phyloP scores from a whole-genome alignment of 352 stramenopile genomes.

The Phytophthora fragariae region DNA sequence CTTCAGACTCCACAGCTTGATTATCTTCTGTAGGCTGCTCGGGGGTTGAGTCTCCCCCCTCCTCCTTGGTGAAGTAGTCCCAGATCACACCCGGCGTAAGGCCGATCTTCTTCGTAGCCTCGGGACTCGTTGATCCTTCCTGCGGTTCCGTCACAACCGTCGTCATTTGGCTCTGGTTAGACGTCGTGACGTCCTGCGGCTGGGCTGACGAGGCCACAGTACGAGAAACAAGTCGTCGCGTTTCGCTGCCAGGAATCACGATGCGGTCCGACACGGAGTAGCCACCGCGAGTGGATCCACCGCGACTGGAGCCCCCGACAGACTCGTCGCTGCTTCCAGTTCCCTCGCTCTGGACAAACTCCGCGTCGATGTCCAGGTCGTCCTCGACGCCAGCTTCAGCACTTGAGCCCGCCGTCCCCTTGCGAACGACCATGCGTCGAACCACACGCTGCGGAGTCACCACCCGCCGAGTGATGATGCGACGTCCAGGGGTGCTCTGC shows the following conservation, averaged over 20 bases:
- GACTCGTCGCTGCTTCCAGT: constrained; percentile 31
- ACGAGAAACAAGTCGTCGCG: constrained; percentile 18
- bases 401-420: constrained; percentile 10
- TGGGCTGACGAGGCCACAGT: constrained; percentile 6
- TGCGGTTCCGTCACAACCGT: constrained; percentile 12
- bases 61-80: constrained; percentile 19
- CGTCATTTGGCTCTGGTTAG: constrained; percentile 5
- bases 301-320: constrained; percentile 13
- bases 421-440: constrained; percentile 32
- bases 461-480: constrained; percentile 36
- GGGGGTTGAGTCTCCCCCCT: not conserved
- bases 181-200: not conserved
- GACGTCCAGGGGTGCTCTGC: constrained; percentile 14
- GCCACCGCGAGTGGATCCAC: not conserved
- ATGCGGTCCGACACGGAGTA: constrained; percentile 16
- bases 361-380: constrained; percentile 23
- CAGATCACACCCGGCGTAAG: constrained; percentile 12
- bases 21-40: not conserved
- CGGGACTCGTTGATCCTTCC: not conserved
- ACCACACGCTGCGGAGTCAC: constrained; percentile 39
- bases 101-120: constrained; percentile 10
- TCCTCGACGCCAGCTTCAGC: constrained; percentile 16
- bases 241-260: constrained; percentile 16
- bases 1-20: not conserved
- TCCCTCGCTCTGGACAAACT: constrained; percentile 31